A percentile compares a stretch with the other conserved stretches of the same genome.
phyloP scores from a whole-genome alignment of 2,329 filamentous ascomycete species.

The Penicillium paneum region DNA sequence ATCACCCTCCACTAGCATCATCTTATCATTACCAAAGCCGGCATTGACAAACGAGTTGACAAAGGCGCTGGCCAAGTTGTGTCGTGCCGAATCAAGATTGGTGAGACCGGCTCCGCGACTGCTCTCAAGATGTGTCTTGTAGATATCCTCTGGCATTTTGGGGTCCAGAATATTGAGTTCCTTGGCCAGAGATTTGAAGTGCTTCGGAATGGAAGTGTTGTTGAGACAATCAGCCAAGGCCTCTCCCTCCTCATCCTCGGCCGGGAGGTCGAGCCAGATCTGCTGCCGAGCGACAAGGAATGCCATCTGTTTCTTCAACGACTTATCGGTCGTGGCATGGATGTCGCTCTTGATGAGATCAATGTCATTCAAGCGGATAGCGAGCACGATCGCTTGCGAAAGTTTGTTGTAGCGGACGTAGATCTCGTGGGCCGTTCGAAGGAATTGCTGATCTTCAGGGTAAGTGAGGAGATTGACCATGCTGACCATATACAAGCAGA shows the following conservation, averaged over 20 bases:
- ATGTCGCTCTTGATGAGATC: slow-evolving; percentile 81
- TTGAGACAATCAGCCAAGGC: slow-evolving; percentile 79
- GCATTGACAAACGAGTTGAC: slow-evolving; percentile 98
- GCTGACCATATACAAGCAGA: slow-evolving; percentile 97
- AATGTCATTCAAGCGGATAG: slow-evolving; percentile 86
- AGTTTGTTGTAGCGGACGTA: slow-evolving; percentile 92
- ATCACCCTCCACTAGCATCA: slow-evolving; percentile 88
- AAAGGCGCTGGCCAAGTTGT: slow-evolving; percentile 93
- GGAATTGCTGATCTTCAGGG: slow-evolving; percentile 93
- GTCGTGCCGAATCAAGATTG: slow-evolving; percentile 89
- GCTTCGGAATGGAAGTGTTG: slow-evolving; percentile 81
- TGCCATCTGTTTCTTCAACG: slow-evolving; percentile 87
- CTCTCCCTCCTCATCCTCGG: slow-evolving; percentile 64
- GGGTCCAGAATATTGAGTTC: slow-evolving; percentile 96
- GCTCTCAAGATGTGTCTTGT: slow-evolving; percentile 97
- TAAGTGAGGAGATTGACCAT: slow-evolving; percentile 98
- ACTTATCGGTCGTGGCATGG: slow-evolving; percentile 71
- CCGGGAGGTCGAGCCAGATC: slow-evolving; percentile 70
- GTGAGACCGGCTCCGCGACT: slow-evolving; percentile 88
- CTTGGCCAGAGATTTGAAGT: slow-evolving; percentile 92
- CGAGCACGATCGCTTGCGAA: slow-evolving; percentile 88
- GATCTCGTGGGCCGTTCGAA: slow-evolving; percentile 87
- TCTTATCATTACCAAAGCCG: slow-evolving; percentile 91
- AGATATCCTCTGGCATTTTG: slow-evolving; percentile 96
- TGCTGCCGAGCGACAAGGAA: slow-evolving; percentile 90